These are phyloP conservation scores for Lophiotrema nucula DNA, from an alignment of 495 filamentous ascomycete species.

Conservation along the genomic window DNA sequence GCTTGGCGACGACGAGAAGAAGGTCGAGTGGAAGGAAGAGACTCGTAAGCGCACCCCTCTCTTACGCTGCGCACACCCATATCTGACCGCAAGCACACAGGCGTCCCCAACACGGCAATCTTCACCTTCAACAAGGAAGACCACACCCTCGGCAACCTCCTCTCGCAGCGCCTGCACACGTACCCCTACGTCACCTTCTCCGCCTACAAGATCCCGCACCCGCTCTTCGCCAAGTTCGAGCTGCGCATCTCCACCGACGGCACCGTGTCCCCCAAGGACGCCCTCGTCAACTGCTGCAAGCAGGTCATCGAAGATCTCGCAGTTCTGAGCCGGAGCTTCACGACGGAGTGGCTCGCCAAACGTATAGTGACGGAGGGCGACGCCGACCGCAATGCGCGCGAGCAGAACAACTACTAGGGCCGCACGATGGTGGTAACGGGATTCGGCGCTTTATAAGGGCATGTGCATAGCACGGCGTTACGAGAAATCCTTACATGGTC, in stretches of 20 bases:
- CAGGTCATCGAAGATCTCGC: conserved; percentile 75
- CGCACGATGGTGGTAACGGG: not conserved
- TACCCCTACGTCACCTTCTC: conserved; percentile 77
- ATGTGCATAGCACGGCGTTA: too few species aligned
- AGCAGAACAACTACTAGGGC: conserved; percentile 13
- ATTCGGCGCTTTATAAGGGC: too few species aligned
- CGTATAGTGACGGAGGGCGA: conserved; percentile 58
- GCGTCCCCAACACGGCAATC: conserved; percentile 78
- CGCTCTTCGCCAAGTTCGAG: conserved; percentile 78
- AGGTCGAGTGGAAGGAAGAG: conserved; percentile 80
- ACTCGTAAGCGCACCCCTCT: conserved; percentile 64
- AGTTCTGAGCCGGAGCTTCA: conserved; percentile 79
- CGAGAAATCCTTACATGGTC: too few species aligned
- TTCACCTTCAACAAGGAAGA: conserved; percentile 97
- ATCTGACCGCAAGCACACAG: conserved; percentile 45
- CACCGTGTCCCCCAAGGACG: conserved; percentile 77
- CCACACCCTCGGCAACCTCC: conserved; percentile 89
- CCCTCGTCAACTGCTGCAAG: conserved; percentile 73
- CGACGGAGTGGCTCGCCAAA: conserved; percentile 89
- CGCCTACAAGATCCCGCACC: conserved; percentile 81
- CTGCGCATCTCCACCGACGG: conserved; percentile 94
- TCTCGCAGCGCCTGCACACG: conserved; percentile 76
- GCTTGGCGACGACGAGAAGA: conserved; percentile 82
- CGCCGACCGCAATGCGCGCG: conserved; percentile 18
- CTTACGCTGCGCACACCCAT: not conserved